These are phyloP conservation scores for Colletotrichum sojae DNA, from an alignment of 2,329 filamentous ascomycete species.

Conservation along the genomic window DNA sequence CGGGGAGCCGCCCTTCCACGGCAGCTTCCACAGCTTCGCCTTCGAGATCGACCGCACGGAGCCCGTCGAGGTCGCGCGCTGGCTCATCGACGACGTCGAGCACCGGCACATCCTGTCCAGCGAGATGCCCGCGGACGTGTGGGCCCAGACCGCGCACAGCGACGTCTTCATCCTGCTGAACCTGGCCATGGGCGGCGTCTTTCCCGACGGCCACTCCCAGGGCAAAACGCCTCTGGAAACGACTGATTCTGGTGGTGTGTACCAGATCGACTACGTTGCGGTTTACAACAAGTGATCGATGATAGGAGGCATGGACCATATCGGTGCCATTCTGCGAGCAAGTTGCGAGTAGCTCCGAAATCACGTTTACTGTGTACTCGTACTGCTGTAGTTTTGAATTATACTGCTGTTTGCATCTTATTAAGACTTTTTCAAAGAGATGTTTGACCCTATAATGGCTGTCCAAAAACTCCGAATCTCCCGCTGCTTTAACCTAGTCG, in stretches of 20 bases:
- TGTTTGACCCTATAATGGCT: too few species aligned
- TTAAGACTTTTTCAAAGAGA: too few species aligned
- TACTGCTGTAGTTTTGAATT: too few species aligned
- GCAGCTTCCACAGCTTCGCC: background rate
- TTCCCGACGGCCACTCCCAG: slow-evolving; percentile 51
- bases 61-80: slow-evolving; percentile 49
- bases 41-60: slow-evolving; percentile 38
- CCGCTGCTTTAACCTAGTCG: too few species aligned
- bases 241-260: slow-evolving; percentile 49
- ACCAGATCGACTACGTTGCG: slow-evolving; percentile 56
- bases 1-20: background rate
- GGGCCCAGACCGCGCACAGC: slow-evolving; percentile 47
- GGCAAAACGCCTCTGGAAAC: slow-evolving; percentile 48
- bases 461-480: too few species aligned
- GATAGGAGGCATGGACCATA: too few species aligned
- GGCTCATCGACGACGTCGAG: slow-evolving; percentile 50
- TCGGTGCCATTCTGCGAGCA: too few species aligned
- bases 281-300: slow-evolving; percentile 44
- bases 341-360: too few species aligned
- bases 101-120: background rate
- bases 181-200: slow-evolving; percentile 54
- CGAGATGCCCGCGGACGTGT: slow-evolving; percentile 35
- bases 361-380: too few species aligned
- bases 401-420: too few species aligned
- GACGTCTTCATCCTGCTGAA: slow-evolving; percentile 54